Percentiles rank a stretch among this genome's conserved stretches.
Conservation (phyloP, 208 protist genomes). For the Acanthamoeba healyi region DNA sequence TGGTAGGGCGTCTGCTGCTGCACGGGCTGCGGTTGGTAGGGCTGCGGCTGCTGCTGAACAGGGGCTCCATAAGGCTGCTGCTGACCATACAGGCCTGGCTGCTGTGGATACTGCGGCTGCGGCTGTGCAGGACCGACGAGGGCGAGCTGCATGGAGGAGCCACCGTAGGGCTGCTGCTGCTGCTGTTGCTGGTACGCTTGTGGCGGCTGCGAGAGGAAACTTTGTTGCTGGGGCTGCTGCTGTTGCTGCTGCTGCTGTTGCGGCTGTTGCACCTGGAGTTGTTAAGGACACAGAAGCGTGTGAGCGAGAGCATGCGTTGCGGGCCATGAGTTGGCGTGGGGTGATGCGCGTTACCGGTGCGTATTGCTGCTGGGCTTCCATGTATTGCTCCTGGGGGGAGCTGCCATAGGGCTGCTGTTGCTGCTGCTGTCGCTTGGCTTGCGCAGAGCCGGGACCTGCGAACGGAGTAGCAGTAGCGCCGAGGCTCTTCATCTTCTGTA, state of each 20-base stretch:
- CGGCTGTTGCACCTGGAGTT: not conserved
- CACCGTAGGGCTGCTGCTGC: not conserved
- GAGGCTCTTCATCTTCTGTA: conserved; percentile 55
- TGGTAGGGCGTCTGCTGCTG: too few relatives aligned
- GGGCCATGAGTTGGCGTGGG: not conserved
- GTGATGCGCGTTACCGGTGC: not conserved
- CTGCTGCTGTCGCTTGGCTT: not conserved
- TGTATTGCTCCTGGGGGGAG: not conserved
- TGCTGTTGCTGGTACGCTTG: not conserved
- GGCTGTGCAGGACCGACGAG: not conserved
- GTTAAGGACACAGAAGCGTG: not conserved
- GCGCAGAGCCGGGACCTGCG: not conserved
- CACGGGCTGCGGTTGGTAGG: not conserved
- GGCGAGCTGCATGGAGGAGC: conserved; percentile 21
- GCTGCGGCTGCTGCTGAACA: not conserved
- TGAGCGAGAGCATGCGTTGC: not conserved
- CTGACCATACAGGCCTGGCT: not conserved
- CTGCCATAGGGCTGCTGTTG: not conserved
- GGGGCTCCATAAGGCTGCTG: not conserved
- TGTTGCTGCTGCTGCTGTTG: not conserved
- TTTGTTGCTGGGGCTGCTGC: not conserved
- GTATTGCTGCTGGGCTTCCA: not conserved
- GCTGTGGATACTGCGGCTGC: not conserved
- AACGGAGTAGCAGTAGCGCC: conserved; percentile 52
- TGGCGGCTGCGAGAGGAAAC: not conserved